Evolutionary conservation across 305 asterid genomes (phyloP), one percentile per base, ranked within the genome.

Genomic region (Solanum aculeatissimum): DNA sequence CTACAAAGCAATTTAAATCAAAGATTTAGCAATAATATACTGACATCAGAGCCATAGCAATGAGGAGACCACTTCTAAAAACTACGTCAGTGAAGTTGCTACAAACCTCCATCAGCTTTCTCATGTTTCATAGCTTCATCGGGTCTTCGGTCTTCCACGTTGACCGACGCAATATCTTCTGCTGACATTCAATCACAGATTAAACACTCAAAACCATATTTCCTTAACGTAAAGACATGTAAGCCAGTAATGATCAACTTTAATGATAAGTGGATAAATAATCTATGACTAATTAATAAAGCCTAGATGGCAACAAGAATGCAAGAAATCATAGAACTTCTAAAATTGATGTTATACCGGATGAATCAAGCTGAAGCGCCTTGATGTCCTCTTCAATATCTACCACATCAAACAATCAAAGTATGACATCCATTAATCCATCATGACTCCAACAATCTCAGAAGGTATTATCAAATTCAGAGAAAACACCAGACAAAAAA

Each of bases 371-470:
- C 90, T 96, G 98, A 92, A 96, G 80, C 19, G 93, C 97, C 85
- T 91, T 94, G 92, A 96, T 95, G 53, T 96, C 99, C 86, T 95
- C 99, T 88, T 89, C 98, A 83, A 96, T 92, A 86, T 91, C 98
- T 95, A 85, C 21, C 83, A 78, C 81, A 18, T 29, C 53, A 62
- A 62, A 60, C 83, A 83, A 85, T 65, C 78, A 82, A 43, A 63
- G 42, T 16, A 82, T 43, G 16, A 23, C 35, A 43, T 60, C 21
- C 72, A 62, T 60, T 29, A 25, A 42, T 43, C 77, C n/a, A 21
- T 21, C 32, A 70, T 40, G 32, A 40, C 54, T 18, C 54, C 27
- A 40, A 70, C 54, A 70, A 70, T n/a, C 54, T 40, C 79, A 11
- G 29, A 23, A 42, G 53, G 40, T 38, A 70, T 10, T 40, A 70